Conservation (phyloP, 2,329 filamentous ascomycete species). For the Trichoderma hamatum region DNA sequence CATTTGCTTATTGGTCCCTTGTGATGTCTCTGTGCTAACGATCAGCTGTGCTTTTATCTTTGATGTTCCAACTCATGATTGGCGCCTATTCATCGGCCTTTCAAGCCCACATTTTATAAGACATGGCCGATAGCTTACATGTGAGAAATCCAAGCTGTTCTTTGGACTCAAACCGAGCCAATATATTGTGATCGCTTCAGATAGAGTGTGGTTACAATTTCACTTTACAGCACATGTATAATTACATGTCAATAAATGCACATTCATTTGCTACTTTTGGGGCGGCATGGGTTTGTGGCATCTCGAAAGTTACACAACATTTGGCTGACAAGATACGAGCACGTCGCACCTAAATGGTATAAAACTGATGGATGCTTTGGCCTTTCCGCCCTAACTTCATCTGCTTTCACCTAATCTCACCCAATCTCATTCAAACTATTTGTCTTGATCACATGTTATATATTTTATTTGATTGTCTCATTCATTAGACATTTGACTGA, state of each 20-base stretch:
- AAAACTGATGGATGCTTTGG: neutral
- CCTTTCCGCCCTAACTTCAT: neutral
- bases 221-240: neutral
- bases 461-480: neutral
- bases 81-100: neutral
- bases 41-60: neutral
- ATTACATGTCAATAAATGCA: neutral
- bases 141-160: neutral
- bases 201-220: neutral
- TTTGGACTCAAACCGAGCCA: neutral
- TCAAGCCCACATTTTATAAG: neutral
- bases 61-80: neutral
- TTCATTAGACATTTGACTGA: neutral
- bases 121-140: neutral
- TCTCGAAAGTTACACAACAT: neutral
- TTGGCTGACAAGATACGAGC: neutral
- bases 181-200: neutral
- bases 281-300: neutral
- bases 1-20: neutral
- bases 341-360: neutral
- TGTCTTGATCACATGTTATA: neutral
- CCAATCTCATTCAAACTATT: neutral
- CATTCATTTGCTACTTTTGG: neutral
- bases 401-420: neutral
- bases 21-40: neutral